Conservation (phyloP, 2,329 filamentous ascomycete species). For the Colletotrichum musae region DNA sequence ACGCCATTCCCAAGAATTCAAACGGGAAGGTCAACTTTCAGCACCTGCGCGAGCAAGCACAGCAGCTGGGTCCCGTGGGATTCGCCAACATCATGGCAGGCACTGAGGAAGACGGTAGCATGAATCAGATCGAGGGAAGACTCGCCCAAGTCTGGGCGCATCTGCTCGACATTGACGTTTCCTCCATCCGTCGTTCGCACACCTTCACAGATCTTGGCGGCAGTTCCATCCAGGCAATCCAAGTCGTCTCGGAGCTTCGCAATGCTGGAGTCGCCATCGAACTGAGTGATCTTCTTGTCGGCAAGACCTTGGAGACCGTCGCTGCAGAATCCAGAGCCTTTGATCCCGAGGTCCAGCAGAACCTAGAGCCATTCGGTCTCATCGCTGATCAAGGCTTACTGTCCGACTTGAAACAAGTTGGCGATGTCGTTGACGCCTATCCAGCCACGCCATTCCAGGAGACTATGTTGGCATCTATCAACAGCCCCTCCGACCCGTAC, state of each 20-base stretch:
- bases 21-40: slow-evolving; percentile 46
- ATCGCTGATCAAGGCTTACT: neutral
- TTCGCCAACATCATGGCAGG: slow-evolving; percentile 1
- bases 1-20: slow-evolving; percentile 43
- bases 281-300: neutral
- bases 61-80: neutral
- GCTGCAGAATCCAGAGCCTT: neutral
- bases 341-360: neutral
- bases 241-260: slow-evolving; percentile 25
- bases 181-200: slow-evolving; percentile 19
- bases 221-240: slow-evolving; percentile 43
- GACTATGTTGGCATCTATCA: slow-evolving; percentile 36
- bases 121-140: slow-evolving; percentile 12
- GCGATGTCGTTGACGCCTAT: slow-evolving; percentile 41
- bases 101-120: neutral
- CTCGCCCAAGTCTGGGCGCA: slow-evolving; percentile 25
- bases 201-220: slow-evolving; percentile 43
- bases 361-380: slow-evolving; percentile 38
- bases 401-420: neutral
- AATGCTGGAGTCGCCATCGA: slow-evolving; percentile 3
- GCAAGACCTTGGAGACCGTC: neutral
- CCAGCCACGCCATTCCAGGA: slow-evolving; percentile 46
- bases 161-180: slow-evolving; percentile 33
- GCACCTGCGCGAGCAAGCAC: neutral
- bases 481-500: slow-evolving; percentile 36